These are phyloP conservation scores for Kitagawia praeruptora DNA, from an alignment of 129 eudicot species.

Conservation along the genomic window DNA sequence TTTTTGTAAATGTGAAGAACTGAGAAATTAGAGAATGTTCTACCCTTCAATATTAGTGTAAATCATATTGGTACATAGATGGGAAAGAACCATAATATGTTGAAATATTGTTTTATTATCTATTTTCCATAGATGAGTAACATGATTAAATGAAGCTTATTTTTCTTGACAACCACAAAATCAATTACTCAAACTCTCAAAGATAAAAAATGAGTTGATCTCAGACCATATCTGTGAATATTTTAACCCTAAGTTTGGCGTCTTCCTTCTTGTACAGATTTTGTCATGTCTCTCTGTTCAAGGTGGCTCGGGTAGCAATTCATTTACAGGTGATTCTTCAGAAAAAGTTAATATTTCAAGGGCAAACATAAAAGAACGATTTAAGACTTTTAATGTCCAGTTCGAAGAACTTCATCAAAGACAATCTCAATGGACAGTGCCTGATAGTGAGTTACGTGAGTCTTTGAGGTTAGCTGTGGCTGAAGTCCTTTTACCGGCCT, in stretches of 20 bases:
- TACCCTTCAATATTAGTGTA: too few relatives aligned
- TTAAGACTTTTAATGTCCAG: conserved; percentile 59
- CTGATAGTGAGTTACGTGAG: conserved; percentile 89
- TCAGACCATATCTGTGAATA: not conserved
- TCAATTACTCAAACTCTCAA: not conserved
- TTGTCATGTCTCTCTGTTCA: conserved; percentile 63
- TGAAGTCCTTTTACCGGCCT: conserved; percentile 92
- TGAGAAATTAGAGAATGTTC: too few relatives aligned
- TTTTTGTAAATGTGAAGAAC: too few relatives aligned
- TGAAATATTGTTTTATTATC: not conserved
- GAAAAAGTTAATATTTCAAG: conserved; percentile 47
- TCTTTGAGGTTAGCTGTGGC: conserved; percentile 94
- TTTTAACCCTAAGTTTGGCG: not conserved
- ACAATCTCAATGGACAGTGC: conserved; percentile 95
- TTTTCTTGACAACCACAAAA: not conserved
- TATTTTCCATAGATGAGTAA: not conserved
- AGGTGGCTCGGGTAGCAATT: conserved; percentile 31
- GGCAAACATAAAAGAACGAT: conserved; percentile 66
- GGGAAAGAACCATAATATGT: not conserved
- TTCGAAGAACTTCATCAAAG: conserved; percentile 89
- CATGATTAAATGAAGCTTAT: not conserved
- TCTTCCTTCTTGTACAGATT: conserved; percentile 21
- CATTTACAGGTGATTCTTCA: conserved; percentile 27
- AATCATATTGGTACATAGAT: not conserved
- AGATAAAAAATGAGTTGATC: not conserved